These are phyloP conservation scores for Pythium periplocum DNA, from an alignment of 352 stramenopile genomes.

Conservation along the genomic window DNA sequence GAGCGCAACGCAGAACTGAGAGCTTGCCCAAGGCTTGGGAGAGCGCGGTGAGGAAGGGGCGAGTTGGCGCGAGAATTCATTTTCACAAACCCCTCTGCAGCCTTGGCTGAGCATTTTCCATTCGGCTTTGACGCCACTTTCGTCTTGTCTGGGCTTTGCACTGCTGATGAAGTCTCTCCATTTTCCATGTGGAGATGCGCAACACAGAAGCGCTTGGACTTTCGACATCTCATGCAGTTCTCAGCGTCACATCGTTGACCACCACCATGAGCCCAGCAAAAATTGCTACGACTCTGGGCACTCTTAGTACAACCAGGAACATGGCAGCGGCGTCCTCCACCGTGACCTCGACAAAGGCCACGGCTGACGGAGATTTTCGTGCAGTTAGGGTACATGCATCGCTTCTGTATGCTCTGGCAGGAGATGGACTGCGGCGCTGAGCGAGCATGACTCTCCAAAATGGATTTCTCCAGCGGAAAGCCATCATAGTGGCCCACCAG, in stretches of 20 bases:
- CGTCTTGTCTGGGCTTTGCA: background rate
- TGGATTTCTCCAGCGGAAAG: slow-evolving; percentile 9
- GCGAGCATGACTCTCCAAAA: slow-evolving; percentile 32
- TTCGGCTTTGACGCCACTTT: too few species aligned
- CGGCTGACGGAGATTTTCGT: slow-evolving; percentile 64
- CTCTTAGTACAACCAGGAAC: slow-evolving; percentile 57
- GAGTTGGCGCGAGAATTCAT: too few species aligned
- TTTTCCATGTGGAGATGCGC: slow-evolving; percentile 41
- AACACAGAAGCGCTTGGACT: slow-evolving; percentile 63
- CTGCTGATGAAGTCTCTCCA: background rate
- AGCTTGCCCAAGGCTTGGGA: slow-evolving; percentile 48
- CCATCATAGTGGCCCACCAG: slow-evolving; percentile 1
- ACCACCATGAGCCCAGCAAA: slow-evolving; percentile 65
- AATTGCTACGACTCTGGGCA: slow-evolving; percentile 59
- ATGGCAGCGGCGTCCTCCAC: slow-evolving; percentile 60
- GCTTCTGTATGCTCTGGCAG: slow-evolving; percentile 58
- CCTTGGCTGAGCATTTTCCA: too few species aligned
- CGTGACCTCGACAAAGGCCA: slow-evolving; percentile 60
- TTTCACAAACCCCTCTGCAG: too few species aligned
- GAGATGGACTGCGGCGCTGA: slow-evolving; percentile 36
- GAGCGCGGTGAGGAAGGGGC: background rate
- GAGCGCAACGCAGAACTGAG: slow-evolving; percentile 38
- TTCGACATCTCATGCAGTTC: slow-evolving; percentile 58
- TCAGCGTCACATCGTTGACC: slow-evolving; percentile 61
- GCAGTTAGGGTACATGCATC: slow-evolving; percentile 47